phyloP scores from a whole-genome alignment of 371 early-diverging fungal species.

The Syncephalastrum sp. region DNA sequence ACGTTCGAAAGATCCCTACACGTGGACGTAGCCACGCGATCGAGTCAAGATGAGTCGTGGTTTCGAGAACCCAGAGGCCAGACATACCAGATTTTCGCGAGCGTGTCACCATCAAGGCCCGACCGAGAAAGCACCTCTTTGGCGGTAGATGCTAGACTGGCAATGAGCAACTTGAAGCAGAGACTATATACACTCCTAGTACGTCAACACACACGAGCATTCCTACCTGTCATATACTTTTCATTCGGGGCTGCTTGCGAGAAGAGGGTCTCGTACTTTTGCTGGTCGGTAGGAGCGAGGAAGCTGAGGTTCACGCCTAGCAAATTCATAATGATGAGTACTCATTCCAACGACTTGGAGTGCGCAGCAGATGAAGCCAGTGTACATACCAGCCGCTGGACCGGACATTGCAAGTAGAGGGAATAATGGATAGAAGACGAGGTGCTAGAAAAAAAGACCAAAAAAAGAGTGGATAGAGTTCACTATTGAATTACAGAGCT shows the following conservation, averaged over 20 bases:
- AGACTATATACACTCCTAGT: neutral
- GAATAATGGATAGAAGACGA: neutral
- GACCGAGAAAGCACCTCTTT: conserved; percentile 46
- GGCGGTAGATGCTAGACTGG: conserved; percentile 32
- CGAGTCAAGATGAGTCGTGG: neutral
- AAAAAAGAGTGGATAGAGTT: neutral
- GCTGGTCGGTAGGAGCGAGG: conserved; percentile 43
- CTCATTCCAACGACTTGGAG: no score
- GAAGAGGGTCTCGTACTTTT: conserved; percentile 45
- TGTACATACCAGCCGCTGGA: conserved; percentile 5
- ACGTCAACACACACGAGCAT: neutral
- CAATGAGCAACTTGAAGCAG: neutral
- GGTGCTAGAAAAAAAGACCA: neutral
- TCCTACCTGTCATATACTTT: conserved; percentile 36
- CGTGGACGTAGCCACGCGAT: no score
- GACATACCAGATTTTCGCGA: conserved; percentile 48
- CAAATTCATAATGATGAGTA: no score
- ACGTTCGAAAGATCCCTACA: conserved; percentile 50
- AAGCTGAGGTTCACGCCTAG: conserved; percentile 46
- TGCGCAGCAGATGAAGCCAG: no score
- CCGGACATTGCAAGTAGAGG: conserved; percentile 3
- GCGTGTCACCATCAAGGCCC: conserved; percentile 40
- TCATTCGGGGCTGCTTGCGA: conserved; percentile 31
- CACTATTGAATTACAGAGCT: neutral
- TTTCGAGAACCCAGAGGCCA: neutral